Percentiles rank a stretch among this genome's conserved stretches.
phyloP scores from a whole-genome alignment of 2,329 filamentous ascomycete species.

The Monosporascus cannonballus region DNA sequence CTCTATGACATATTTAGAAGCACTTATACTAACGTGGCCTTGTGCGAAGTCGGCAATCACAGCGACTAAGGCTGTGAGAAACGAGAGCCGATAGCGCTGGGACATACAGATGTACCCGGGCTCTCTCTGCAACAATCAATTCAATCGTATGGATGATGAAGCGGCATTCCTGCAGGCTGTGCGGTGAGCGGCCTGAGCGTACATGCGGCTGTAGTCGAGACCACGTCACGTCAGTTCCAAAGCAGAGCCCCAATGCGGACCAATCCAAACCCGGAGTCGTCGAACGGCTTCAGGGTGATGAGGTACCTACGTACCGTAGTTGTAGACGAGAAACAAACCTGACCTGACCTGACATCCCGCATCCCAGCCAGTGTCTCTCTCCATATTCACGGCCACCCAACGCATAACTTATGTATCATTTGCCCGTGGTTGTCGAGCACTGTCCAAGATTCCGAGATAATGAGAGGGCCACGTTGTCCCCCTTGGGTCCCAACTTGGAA shows the following conservation, averaged over 20 bases:
- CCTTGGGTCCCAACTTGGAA: not conserved
- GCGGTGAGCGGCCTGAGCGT: not conserved
- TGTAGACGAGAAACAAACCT: too few relatives aligned
- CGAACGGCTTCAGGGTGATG: not conserved
- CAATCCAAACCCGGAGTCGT: not conserved
- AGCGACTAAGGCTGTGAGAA: too few relatives aligned
- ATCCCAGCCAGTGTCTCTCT: constrained; percentile 4
- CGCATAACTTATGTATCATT: not conserved
- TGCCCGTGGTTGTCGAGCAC: not conserved
- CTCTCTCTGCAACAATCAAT: not conserved
- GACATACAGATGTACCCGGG: not conserved
- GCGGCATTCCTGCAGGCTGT: not conserved
- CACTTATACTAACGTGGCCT: not conserved
- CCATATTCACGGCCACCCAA: not conserved
- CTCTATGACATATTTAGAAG: not conserved
- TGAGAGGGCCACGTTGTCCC: not conserved
- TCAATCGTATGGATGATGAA: not conserved
- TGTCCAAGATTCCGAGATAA: not conserved
- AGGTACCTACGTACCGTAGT: too few relatives aligned
- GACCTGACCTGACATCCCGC: constrained; percentile 3
- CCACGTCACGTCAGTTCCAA: not conserved
- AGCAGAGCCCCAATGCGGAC: not conserved
- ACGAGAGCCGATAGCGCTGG: too few relatives aligned
- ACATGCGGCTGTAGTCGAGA: not conserved
- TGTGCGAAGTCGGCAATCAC: too few relatives aligned